These are phyloP conservation scores for Marasmius fiardii DNA, from an alignment of 1,284 basidiomycete species.

Conservation along the genomic window DNA sequence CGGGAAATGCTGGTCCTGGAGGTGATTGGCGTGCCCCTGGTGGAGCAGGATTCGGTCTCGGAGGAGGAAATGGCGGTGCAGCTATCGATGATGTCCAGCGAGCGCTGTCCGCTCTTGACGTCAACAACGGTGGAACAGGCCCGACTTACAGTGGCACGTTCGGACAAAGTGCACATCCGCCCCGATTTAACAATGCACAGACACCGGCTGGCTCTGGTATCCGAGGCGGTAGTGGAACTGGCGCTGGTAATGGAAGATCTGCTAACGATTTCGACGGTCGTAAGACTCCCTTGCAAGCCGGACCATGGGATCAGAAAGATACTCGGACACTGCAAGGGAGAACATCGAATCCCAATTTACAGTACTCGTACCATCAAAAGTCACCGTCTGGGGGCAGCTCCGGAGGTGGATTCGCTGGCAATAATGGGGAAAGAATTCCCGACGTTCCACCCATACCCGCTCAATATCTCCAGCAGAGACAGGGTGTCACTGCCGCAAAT, in stretches of 20 bases:
- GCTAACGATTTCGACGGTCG: slow-evolving; percentile 58
- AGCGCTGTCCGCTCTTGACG: slow-evolving; percentile 64
- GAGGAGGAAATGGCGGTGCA: slow-evolving; percentile 18
- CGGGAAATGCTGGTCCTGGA: slow-evolving; percentile 16
- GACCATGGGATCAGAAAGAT: slow-evolving; percentile 53
- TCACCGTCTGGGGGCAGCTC: slow-evolving; percentile 31
- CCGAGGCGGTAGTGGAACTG: slow-evolving; percentile 35
- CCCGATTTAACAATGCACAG: slow-evolving; percentile 60
- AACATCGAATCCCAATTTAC: slow-evolving; percentile 66
- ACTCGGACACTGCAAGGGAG: slow-evolving; percentile 50
- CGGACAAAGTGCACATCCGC: slow-evolving; percentile 57
- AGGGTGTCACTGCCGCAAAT: not conserved
- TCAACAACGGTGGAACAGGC: slow-evolving; percentile 33
- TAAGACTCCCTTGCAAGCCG: slow-evolving; percentile 45
- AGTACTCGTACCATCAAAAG: slow-evolving; percentile 56
- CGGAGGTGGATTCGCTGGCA: slow-evolving; percentile 20
- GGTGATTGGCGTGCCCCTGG: slow-evolving; percentile 62
- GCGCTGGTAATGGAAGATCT: slow-evolving; percentile 37
- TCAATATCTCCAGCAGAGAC: slow-evolving; percentile 63
- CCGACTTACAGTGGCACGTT: slow-evolving; percentile 31
- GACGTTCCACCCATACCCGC: slow-evolving; percentile 67
- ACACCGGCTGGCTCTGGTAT: slow-evolving; percentile 40
- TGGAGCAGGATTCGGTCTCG: slow-evolving; percentile 24
- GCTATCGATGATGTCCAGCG: slow-evolving; percentile 73
- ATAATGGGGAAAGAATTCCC: slow-evolving; percentile 40